Percentiles rank a stretch among this genome's conserved stretches.
phyloP scores from a whole-genome alignment of 768 basidiomycete species.

The Trichaptum fuscoviolaceum region DNA sequence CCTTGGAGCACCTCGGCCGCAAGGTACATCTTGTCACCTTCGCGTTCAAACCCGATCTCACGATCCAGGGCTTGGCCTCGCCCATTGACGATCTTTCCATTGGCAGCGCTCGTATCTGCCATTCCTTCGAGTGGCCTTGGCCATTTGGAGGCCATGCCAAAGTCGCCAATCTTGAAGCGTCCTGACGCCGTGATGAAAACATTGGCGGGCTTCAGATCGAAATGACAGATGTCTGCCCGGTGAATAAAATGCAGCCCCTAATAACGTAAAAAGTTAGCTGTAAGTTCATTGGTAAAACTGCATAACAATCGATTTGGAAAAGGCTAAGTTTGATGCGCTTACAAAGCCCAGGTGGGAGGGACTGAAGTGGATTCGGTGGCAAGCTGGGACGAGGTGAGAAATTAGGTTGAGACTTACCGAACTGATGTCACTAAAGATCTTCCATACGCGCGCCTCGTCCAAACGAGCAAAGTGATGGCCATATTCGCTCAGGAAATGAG shows the following conservation, averaged over 20 bases:
- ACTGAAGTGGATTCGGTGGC: neutral
- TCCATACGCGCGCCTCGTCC: slow-evolving; percentile 94
- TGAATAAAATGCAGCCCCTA: slow-evolving; percentile 90
- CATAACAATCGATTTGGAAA: slow-evolving; percentile 22
- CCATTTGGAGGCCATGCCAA: slow-evolving; percentile 97
- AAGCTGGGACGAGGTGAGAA: slow-evolving; percentile 5
- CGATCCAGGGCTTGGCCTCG: slow-evolving; percentile 3
- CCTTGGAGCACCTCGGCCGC: slow-evolving; percentile 95
- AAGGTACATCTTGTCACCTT: slow-evolving; percentile 96
- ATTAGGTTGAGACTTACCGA: slow-evolving; percentile 51
- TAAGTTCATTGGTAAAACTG: slow-evolving; percentile 23
- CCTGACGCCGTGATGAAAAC: slow-evolving; percentile 87
- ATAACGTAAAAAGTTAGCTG: slow-evolving; percentile 18
- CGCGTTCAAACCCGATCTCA: slow-evolving; percentile 69
- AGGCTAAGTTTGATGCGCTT: neutral
- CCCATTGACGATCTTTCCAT: neutral
- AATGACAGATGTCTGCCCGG: slow-evolving; percentile 80
- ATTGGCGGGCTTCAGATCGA: slow-evolving; percentile 97
- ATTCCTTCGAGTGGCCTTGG: slow-evolving; percentile 47
- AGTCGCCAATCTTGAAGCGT: slow-evolving; percentile 94
- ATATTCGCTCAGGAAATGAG: slow-evolving; percentile 86
- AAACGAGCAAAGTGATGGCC: slow-evolving; percentile 78
- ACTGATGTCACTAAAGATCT: slow-evolving; percentile 85
- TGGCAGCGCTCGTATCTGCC: slow-evolving; percentile 25
- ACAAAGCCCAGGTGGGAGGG: neutral